Percentiles rank a stretch among this genome's conserved stretches.
Evolutionary conservation across 148 eudicot genomes (phyloP).

Genomic region (Amaranthus hypochondriacus): DNA sequence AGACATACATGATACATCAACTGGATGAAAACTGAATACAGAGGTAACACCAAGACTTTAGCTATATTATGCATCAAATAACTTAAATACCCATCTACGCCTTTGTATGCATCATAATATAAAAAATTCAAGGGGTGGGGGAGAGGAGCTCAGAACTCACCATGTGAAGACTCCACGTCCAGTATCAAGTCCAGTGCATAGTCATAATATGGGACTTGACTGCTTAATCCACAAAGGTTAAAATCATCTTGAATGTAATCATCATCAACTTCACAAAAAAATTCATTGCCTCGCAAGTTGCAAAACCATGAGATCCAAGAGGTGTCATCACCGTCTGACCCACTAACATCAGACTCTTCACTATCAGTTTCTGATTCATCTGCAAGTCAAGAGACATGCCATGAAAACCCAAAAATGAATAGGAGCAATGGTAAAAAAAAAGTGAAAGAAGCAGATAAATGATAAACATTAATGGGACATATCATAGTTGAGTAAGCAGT

Average conservation of each 20-base stretch:
- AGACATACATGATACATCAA: not conserved
- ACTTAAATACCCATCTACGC: too few species aligned
- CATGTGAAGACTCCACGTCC: slow-evolving; percentile 75
- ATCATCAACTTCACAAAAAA: slow-evolving; percentile 78
- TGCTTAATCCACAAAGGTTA: slow-evolving; percentile 72
- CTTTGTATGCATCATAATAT: not conserved
- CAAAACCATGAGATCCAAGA: slow-evolving; percentile 87
- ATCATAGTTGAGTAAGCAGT: too few species aligned
- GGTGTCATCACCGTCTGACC: slow-evolving; percentile 75
- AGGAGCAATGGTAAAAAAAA: not conserved
- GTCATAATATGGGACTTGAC: slow-evolving; percentile 76
- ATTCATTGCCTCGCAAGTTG: slow-evolving; percentile 69
- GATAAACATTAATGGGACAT: too few species aligned
- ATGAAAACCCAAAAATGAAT: not conserved
- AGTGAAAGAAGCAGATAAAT: not conserved
- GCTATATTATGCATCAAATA: too few species aligned
- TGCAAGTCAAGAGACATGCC: slow-evolving; percentile 22
- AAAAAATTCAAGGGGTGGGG: not conserved
- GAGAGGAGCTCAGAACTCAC: slow-evolving; percentile 25
- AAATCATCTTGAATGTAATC: slow-evolving; percentile 81
- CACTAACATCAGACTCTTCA: slow-evolving; percentile 74
- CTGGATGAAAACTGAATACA: too few species aligned
- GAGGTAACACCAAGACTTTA: too few species aligned
- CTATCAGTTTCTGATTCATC: slow-evolving; percentile 75
- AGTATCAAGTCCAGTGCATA: slow-evolving; percentile 68